Evolutionary conservation across 129 eudicot species (phyloP), one percentile per base, ranked within the genome.

Genomic region (Solidago caesia): DNA sequence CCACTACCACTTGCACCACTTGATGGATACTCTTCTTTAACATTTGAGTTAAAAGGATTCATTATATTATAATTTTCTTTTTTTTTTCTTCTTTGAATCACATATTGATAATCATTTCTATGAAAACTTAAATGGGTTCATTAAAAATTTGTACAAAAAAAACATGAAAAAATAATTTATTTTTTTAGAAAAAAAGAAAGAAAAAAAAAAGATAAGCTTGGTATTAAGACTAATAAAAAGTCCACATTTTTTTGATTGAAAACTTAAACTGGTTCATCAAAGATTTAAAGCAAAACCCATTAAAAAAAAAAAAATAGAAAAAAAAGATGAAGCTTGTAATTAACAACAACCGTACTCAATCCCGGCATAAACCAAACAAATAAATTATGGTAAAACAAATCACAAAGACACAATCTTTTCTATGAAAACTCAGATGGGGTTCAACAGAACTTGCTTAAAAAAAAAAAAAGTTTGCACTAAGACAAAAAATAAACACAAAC

Each of bases 11-110:
- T 59, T 5, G 63, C 63, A 44, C 70, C 29, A 39, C 33, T 48
- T 1, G 86, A 80, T 77, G 86, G 85, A 42, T 77, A 81, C 71
- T 90, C 98, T 71, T 90, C 87, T 60, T 90, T 90, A n/a, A 90
- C 85, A 21, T 80, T 64, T n/a, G 69, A 77, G 82, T 79, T 76
- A 49, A 71, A 77, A 7, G 82, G 88, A 59, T 85, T 82, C 96
- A 92, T 92, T 53, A n/a, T 58, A 39, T 72, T 66, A 60, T 14
- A 27, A 61, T 29, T 56, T 41, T 61, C 42, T 15, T 7, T 2
- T 13, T 4, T 51, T 15, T 51, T 51, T 14, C 15, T n/a, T 6
- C 15, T 14, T n/a, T 53, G 5, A 13, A 14, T 21, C 12, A 12
- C 13, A 76, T 63, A 79, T 69, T 53, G 33, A 13, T 14, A 60